phyloP scores from a whole-genome alignment of 2,329 filamentous ascomycete species.

The Colletotrichum euphorbiae region DNA sequence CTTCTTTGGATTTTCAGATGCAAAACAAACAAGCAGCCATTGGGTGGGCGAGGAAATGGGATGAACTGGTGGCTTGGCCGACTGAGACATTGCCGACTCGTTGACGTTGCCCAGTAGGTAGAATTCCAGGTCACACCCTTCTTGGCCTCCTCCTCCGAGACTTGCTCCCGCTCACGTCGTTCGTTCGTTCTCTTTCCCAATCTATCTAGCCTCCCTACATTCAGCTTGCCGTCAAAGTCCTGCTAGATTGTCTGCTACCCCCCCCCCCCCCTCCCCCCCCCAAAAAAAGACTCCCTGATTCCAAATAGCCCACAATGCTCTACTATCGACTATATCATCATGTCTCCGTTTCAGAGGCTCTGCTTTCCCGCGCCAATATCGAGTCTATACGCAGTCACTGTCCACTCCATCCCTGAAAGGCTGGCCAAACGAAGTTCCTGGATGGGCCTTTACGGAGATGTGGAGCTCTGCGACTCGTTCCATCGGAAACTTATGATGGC shows the following conservation, averaged over 20 bases:
- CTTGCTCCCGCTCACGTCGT: slow-evolving; percentile 4
- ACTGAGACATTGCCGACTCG: slow-evolving; percentile 32
- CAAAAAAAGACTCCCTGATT: slow-evolving; percentile 1
- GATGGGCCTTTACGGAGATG: background rate
- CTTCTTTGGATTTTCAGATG: slow-evolving; percentile 1
- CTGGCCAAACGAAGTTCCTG: background rate
- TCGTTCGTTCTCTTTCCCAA: slow-evolving; percentile 20
- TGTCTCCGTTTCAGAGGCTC: background rate
- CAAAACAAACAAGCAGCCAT: slow-evolving; percentile 6
- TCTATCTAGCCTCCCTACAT: background rate
- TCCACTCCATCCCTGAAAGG: slow-evolving; percentile 3
- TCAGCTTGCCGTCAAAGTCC: slow-evolving; percentile 4
- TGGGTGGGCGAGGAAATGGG: slow-evolving; percentile 6
- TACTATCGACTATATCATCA: background rate
- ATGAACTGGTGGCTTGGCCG: slow-evolving; percentile 16
- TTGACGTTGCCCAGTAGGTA: slow-evolving; percentile 6
- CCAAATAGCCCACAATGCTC: slow-evolving; percentile 18
- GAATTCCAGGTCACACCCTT: slow-evolving; percentile 1
- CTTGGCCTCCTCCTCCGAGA: slow-evolving; percentile 4
- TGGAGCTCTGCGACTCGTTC: background rate
- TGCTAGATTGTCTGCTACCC: slow-evolving; percentile 1
- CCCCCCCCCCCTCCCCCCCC: too few species aligned
- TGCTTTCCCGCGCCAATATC: background rate
- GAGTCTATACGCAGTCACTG: background rate
- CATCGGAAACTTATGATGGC: background rate